Conservation (phyloP, 495 filamentous ascomycete species). For the Annulohypoxylon bovei region DNA sequence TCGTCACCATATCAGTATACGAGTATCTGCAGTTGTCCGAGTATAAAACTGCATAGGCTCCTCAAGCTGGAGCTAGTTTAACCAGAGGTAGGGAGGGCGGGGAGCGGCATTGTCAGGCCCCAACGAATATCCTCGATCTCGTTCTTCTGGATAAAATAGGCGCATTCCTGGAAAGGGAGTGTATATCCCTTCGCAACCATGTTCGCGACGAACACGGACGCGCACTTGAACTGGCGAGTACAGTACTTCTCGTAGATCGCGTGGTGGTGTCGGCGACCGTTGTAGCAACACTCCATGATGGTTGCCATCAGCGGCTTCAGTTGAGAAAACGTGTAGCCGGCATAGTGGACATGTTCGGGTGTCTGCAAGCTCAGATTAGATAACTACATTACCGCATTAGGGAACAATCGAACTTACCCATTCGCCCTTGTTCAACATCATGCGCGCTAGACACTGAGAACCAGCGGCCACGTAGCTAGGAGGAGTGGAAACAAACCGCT, state of each 20-base stretch:
- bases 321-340: conserved; percentile 88
- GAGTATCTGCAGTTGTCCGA: neutral
- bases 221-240: conserved; percentile 81
- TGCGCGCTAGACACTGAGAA: conserved; percentile 90
- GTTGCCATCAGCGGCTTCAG: conserved; percentile 77
- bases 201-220: conserved; percentile 78
- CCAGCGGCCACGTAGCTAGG: conserved; percentile 92
- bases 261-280: conserved; percentile 79
- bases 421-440: conserved; percentile 86
- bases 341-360: conserved; percentile 85
- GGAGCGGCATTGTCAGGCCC: conserved; percentile 45
- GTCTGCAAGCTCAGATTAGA: conserved; percentile 60
- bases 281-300: conserved; percentile 87
- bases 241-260: conserved; percentile 93
- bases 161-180: conserved; percentile 46
- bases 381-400: conserved; percentile 30
- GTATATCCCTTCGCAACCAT: conserved; percentile 70
- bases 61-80: conserved; percentile 22
- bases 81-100: conserved; percentile 48
- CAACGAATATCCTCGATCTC: conserved; percentile 17
- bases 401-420: conserved; percentile 75
- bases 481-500: conserved; percentile 90
- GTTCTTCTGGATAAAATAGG: conserved; percentile 5
- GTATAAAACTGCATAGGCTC: neutral
- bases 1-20: neutral